Evolutionary conservation across 352 stramenopile species (phyloP).

Genomic region (Globisporangium barbulae): DNA sequence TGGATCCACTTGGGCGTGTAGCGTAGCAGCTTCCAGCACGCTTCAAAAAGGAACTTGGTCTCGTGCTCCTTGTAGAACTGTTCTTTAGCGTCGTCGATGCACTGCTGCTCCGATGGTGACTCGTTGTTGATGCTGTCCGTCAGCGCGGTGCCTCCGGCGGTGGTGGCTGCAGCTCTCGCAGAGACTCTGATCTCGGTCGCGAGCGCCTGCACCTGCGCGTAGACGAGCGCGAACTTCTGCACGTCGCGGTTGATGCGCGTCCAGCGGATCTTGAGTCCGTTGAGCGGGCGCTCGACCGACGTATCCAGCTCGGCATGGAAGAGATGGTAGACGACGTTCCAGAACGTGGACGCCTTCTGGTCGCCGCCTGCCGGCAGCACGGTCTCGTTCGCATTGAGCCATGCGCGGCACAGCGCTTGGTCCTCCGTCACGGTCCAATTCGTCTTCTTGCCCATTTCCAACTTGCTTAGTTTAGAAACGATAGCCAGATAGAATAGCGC

Average conservation of each 20-base stretch:
- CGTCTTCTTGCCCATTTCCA: conserved; percentile 76
- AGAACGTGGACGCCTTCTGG: conserved; percentile 63
- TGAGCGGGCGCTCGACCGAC: conserved; percentile 57
- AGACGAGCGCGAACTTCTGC: conserved; percentile 61
- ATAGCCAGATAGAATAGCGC: conserved; percentile 3
- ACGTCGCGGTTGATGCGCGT: conserved; percentile 79
- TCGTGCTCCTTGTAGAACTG: conserved; percentile 44
- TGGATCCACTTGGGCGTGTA: conserved; percentile 64
- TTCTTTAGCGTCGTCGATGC: conserved; percentile 51
- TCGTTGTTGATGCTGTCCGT: conserved; percentile 14
- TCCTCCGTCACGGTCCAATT: conserved; percentile 70
- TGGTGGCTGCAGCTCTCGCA: not conserved
- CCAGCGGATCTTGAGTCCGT: conserved; percentile 78
- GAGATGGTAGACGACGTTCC: conserved; percentile 54
- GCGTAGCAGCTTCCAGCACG: conserved; percentile 66
- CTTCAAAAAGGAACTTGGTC: conserved; percentile 67
- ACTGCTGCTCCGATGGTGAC: conserved; percentile 36
- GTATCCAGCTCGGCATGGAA: conserved; percentile 68
- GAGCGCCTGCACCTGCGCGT: conserved; percentile 32
- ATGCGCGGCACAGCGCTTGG: conserved; percentile 64
- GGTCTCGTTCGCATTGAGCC: conserved; percentile 53
- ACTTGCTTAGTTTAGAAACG: conserved; percentile 41
- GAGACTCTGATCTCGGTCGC: conserved; percentile 7
- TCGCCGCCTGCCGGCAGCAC: conserved; percentile 33
- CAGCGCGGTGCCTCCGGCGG: not conserved